Evolutionary conservation across 495 filamentous ascomycete genomes (phyloP).

Genomic region (Talaromyces thailandensis): DNA sequence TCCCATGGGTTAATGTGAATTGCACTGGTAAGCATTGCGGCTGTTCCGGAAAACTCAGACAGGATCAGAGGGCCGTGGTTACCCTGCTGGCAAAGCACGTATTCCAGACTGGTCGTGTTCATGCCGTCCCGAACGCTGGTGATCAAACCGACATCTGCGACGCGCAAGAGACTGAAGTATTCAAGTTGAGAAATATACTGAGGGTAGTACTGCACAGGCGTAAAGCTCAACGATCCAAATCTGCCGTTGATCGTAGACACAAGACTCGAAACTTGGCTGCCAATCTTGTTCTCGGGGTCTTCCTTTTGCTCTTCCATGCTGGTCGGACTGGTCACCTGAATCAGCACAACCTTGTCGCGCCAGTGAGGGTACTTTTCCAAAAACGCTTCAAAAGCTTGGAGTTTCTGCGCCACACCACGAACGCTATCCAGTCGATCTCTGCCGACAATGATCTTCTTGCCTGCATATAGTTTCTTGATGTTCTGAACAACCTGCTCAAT

Average conservation of each 20-base stretch:
- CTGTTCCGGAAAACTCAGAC: conserved; percentile 92
- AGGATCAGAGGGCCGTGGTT: conserved; percentile 79
- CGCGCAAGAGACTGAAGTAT: conserved; percentile 82
- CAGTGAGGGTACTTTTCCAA: conserved; percentile 80
- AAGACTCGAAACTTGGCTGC: conserved; percentile 76
- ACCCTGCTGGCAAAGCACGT: conserved; percentile 81
- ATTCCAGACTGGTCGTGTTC: conserved; percentile 94
- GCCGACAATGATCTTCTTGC: conserved; percentile 89
- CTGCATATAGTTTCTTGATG: conserved; percentile 64
- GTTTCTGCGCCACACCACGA: conserved; percentile 82
- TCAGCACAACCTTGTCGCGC: conserved; percentile 84
- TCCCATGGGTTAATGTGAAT: conserved; percentile 97
- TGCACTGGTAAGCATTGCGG: conserved; percentile 72
- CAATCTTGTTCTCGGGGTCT: conserved; percentile 58
- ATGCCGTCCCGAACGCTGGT: conserved; percentile 91
- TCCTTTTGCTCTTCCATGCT: conserved; percentile 64
- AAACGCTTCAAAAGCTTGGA: conserved; percentile 87
- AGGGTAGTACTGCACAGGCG: conserved; percentile 85
- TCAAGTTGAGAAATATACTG: conserved; percentile 81
- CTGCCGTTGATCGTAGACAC: conserved; percentile 84
- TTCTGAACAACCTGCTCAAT: conserved; percentile 56
- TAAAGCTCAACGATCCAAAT: conserved; percentile 75
- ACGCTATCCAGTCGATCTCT: conserved; percentile 85
- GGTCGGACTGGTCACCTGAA: conserved; percentile 88
- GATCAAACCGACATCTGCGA: conserved; percentile 82